These are phyloP conservation scores for Pestalotiopsis sp. DNA, from an alignment of 2,329 filamentous ascomycete genomes.

Conservation along the genomic window DNA sequence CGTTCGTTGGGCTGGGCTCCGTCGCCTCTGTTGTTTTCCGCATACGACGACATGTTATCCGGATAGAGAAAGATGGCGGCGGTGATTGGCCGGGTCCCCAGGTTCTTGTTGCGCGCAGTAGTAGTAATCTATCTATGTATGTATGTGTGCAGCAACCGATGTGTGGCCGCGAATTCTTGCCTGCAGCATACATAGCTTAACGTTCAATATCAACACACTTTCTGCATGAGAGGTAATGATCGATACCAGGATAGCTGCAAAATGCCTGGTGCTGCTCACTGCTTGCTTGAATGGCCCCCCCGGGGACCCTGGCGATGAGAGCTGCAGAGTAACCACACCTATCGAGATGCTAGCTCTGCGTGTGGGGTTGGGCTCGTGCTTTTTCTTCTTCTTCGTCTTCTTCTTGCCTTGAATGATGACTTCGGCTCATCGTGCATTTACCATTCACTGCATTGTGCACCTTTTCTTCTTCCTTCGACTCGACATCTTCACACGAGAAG, in stretches of 20 bases:
- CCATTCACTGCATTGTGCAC: background rate
- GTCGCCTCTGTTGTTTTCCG: background rate
- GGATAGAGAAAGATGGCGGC: constrained; percentile 8
- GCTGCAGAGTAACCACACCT: constrained; percentile 7
- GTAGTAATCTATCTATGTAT: background rate
- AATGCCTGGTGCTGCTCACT: no score
- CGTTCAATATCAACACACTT: constrained; percentile 12
- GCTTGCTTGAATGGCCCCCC: background rate
- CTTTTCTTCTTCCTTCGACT: background rate
- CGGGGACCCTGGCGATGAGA: constrained; percentile 6
- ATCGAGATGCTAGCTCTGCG: constrained; percentile 1
- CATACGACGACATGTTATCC: constrained; percentile 15
- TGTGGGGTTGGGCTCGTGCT: constrained; percentile 19
- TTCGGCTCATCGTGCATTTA: constrained; percentile 23
- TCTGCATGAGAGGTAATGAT: constrained; percentile 13
- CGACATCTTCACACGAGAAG: background rate
- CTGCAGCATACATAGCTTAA: constrained; percentile 8
- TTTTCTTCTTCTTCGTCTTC: constrained; percentile 13
- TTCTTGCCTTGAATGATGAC: background rate
- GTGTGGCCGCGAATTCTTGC: background rate
- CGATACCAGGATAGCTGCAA: constrained; percentile 13
- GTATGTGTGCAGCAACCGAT: background rate
- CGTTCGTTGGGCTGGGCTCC: background rate
- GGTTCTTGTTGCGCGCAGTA: background rate
- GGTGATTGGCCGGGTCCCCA: background rate